Percentiles rank a stretch among this genome's conserved stretches.
phyloP scores from a whole-genome alignment of 495 filamentous ascomycete genomes.

The Aspergillus incahuasiensis region DNA sequence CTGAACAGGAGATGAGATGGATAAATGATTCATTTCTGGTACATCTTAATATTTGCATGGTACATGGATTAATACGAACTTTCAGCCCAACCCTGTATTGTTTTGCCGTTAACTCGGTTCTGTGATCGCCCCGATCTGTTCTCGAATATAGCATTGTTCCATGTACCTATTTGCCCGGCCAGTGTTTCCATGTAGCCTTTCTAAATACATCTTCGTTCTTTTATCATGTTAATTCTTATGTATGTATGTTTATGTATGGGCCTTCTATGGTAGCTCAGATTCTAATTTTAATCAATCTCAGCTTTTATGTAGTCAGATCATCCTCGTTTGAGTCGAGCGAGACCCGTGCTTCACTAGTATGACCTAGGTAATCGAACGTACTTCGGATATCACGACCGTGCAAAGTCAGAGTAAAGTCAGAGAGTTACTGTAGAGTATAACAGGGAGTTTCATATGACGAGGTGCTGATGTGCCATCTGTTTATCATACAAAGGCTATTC shows the following conservation, averaged over 20 bases:
- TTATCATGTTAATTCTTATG: neutral
- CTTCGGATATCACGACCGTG: neutral
- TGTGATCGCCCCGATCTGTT: constrained; percentile 7
- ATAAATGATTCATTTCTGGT: constrained; percentile 25
- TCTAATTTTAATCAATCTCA: no score
- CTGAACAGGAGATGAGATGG: constrained; percentile 10
- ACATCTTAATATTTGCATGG: constrained; percentile 20
- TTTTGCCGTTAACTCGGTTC: constrained; percentile 4
- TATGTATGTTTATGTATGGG: neutral
- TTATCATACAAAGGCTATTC: no score
- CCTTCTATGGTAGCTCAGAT: neutral
- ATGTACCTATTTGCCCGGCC: constrained; percentile 20
- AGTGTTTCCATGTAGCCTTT: constrained; percentile 4
- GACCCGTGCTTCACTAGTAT: no score
- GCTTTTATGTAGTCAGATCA: no score
- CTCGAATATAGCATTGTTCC: constrained; percentile 22
- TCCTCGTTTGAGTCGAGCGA: no score
- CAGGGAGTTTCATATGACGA: neutral
- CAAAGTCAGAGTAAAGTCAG: neutral
- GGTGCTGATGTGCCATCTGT: no score
- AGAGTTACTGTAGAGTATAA: no score
- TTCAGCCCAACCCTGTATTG: neutral
- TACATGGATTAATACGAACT: constrained; percentile 14
- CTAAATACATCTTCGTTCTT: neutral
- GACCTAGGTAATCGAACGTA: neutral